Evolutionary conservation across 495 filamentous ascomycete species (phyloP).

Genomic region (Tetracladium setigerum): DNA sequence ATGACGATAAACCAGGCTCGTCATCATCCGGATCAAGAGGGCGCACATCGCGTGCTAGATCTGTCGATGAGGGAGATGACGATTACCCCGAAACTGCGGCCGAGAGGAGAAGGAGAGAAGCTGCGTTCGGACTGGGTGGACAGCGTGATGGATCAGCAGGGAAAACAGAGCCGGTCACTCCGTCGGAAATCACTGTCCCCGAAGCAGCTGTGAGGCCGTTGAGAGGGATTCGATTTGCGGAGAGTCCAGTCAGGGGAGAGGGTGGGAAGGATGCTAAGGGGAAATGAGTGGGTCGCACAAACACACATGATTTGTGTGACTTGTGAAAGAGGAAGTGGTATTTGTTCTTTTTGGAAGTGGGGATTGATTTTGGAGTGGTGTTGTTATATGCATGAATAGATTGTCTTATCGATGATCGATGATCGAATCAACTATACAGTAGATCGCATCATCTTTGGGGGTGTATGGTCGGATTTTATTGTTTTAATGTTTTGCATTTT

Average conservation of each 20-base stretch:
- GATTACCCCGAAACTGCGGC: slow-evolving; percentile 70
- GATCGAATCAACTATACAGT: too few relatives aligned
- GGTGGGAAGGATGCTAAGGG: too few relatives aligned
- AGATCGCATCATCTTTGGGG: too few relatives aligned
- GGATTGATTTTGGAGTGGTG: too few relatives aligned
- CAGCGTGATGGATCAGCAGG: slow-evolving; percentile 34
- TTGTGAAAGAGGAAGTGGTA: too few relatives aligned
- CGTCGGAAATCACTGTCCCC: slow-evolving; percentile 2
- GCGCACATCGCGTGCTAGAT: slow-evolving; percentile 31
- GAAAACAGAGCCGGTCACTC: slow-evolving; percentile 30
- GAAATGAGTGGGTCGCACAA: too few relatives aligned
- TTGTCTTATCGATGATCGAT: too few relatives aligned
- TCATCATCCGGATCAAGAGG: slow-evolving; percentile 13
- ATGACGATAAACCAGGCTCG: not conserved
- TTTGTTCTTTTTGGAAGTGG: too few relatives aligned
- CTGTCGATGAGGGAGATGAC: slow-evolving; percentile 21
- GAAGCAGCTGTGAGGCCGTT: slow-evolving; percentile 16
- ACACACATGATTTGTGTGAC: too few relatives aligned
- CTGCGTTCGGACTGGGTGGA: slow-evolving; percentile 65
- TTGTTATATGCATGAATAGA: too few relatives aligned
- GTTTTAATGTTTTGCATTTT: too few relatives aligned
- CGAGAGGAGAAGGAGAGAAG: slow-evolving; percentile 65
- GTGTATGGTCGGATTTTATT: too few relatives aligned
- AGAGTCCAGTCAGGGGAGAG: slow-evolving; percentile 25
- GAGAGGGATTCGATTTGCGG: slow-evolving; percentile 40